phyloP scores from a whole-genome alignment of 2,329 filamentous ascomycete genomes.

The Juglanconis oblonga region DNA sequence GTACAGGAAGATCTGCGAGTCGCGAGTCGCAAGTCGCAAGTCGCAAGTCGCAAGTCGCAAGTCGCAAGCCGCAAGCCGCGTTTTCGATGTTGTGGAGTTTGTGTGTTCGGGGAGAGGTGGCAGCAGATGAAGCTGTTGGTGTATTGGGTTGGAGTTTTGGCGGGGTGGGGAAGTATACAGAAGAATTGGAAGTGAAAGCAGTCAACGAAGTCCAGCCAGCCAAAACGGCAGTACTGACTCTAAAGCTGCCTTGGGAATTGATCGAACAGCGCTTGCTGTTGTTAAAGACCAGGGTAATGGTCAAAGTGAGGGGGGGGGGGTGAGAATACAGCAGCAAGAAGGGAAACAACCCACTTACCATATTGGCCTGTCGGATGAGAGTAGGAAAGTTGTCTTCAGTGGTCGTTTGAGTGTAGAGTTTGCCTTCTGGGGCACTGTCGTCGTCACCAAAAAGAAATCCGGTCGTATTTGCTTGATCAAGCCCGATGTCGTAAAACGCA shows the following conservation, averaged over 20 bases:
- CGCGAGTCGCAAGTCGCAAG: no score
- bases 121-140: no score
- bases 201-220: background rate
- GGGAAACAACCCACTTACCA: constrained; percentile 39
- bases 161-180: background rate
- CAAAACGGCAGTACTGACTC: constrained; percentile 10
- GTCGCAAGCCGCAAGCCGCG: background rate
- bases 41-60: no score
- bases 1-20: background rate
- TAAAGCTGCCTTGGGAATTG: constrained; percentile 47
- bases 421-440: constrained; percentile 61
- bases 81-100: background rate
- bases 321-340: background rate
- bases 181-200: background rate
- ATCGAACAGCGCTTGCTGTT: constrained; percentile 17
- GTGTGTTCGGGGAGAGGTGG: background rate
- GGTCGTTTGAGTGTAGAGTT: constrained; percentile 67
- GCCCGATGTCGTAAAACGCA: constrained; percentile 63
- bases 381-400: constrained; percentile 87
- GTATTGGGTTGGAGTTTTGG: background rate
- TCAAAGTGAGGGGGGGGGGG: background rate
- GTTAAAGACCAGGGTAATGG: background rate
- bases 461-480: constrained; percentile 82
- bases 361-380: constrained; percentile 59
- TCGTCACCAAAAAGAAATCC: constrained; percentile 85